phyloP scores from a whole-genome alignment of 2,329 filamentous ascomycete species.

The Thermoascus crustaceus region DNA sequence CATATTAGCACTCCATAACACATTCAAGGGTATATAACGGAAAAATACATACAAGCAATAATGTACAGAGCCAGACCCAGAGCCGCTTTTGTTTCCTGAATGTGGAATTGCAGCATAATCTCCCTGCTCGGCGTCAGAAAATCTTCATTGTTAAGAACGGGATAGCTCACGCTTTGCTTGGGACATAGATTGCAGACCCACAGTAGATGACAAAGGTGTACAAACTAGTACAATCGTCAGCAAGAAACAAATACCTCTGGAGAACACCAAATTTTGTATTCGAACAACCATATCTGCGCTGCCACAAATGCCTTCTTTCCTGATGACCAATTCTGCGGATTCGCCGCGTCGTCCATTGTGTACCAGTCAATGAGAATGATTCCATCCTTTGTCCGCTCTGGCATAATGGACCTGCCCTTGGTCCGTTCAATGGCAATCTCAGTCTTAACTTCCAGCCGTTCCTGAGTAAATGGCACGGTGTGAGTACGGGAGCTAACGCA shows the following conservation, averaged over 20 bases:
- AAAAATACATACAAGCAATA: conserved; percentile 10
- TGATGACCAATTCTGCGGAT: conserved; percentile 19
- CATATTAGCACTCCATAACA: not conserved
- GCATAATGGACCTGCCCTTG: conserved; percentile 23
- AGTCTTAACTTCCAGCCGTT: conserved; percentile 25
- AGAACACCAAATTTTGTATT: no score
- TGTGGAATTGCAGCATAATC: conserved; percentile 12
- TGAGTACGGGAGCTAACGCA: conserved; percentile 1
- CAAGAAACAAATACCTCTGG: conserved; percentile 25
- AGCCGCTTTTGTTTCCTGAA: conserved; percentile 19
- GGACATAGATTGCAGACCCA: conserved; percentile 15
- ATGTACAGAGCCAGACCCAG: conserved; percentile 26
- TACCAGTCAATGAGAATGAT: conserved; percentile 30
- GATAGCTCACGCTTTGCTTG: conserved; percentile 7
- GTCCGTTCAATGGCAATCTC: no score
- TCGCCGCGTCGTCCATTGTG: conserved; percentile 17
- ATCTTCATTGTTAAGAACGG: not conserved
- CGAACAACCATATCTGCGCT: conserved; percentile 15
- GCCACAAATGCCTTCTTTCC: conserved; percentile 14
- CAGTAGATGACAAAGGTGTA: conserved; percentile 23
- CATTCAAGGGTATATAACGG: conserved; percentile 11
- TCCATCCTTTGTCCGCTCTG: conserved; percentile 28
- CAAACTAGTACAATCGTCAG: conserved; percentile 50
- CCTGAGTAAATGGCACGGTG: conserved; percentile 16
- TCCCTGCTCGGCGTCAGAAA: not conserved